Evolutionary conservation across 78 protist species (phyloP), one percentile per base, ranked within the genome.

Genomic region (Dictyostelium capitatum): DNA sequence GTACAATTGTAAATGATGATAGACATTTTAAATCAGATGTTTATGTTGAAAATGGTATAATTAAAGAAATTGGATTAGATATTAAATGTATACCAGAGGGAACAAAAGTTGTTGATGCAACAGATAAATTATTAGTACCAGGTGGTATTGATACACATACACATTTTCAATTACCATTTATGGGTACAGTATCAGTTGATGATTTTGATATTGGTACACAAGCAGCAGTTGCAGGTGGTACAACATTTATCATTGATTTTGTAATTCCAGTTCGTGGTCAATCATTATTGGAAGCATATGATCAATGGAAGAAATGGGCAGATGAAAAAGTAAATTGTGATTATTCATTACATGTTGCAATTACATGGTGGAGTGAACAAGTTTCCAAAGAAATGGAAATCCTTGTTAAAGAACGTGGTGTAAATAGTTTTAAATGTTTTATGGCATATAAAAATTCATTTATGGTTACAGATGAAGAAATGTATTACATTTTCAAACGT

Each of bases 71-170:
- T 46, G 95, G 65, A 23, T 72, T 23, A 37, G 53, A 23, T 17
- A 79, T 53, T 20, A 50, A 46, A 20, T 1, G 43, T 37, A 2
- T 37, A 37, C 74, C 90, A 43, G 62, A 41, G 0, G 92, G 48
- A 50, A 64, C 28, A 8, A 8, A 25, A 28, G 81, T 84, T 78
- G 65, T 79, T 23, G 83, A 89, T 79, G 84, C 94, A 28, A 79
- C 67, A 56, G 89, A 53, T 54, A 80, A 59, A 43, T 48, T 83
- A 30, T 94, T 95, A 9, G 41, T 89, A 0, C 96, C 98, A 15
- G 98, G 98, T 50, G 98, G 98, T 62, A 96, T 97, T 67, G 98
- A 97, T 82, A 53, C 98, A 15, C 98, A 97, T 87, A 95, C 97
- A 15, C 98, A 97, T 53, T 84, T 79, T 30, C 97, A 96, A 87